Percentiles rank a stretch among this genome's conserved stretches.
phyloP scores from a whole-genome alignment of 73 alveolate genomes.

The Paramecium primaurelia region DNA sequence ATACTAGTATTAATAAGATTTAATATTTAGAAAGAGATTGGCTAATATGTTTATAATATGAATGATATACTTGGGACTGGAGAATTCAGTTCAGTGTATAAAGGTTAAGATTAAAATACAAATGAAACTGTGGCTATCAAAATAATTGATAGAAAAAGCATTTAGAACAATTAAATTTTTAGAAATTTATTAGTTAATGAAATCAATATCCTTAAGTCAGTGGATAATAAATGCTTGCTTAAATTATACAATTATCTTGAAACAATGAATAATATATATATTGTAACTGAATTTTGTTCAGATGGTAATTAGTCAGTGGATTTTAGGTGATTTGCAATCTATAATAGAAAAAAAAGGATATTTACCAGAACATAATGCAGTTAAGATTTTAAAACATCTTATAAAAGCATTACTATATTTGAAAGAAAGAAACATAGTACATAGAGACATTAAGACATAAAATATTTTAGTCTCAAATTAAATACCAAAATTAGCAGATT shows the following conservation, averaged over 20 bases:
- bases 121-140: conserved; percentile 42
- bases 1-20: background rate
- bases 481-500: conserved; percentile 65
- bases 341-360: background rate
- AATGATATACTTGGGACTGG: conserved; percentile 39
- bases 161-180: background rate
- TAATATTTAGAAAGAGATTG: background rate
- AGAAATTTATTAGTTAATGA: background rate
- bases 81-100: conserved; percentile 52
- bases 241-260: background rate
- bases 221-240: background rate
- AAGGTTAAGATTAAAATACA: conserved; percentile 36
- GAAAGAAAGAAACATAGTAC: conserved; percentile 39
- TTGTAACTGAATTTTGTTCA: conserved; percentile 8
- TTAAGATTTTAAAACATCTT: conserved; percentile 47
- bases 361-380: conserved; percentile 53
- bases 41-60: background rate
- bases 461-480: conserved; percentile 64
- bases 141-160: background rate
- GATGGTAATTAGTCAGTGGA: conserved; percentile 10
- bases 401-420: conserved; percentile 43
- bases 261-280: conserved; percentile 5
- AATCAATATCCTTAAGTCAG: background rate
- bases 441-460: conserved; percentile 67
- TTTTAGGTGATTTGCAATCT: conserved; percentile 15